Evolutionary conservation across 2,329 filamentous ascomycete genomes (phyloP).

Genomic region (Colletotrichum sp.): DNA sequence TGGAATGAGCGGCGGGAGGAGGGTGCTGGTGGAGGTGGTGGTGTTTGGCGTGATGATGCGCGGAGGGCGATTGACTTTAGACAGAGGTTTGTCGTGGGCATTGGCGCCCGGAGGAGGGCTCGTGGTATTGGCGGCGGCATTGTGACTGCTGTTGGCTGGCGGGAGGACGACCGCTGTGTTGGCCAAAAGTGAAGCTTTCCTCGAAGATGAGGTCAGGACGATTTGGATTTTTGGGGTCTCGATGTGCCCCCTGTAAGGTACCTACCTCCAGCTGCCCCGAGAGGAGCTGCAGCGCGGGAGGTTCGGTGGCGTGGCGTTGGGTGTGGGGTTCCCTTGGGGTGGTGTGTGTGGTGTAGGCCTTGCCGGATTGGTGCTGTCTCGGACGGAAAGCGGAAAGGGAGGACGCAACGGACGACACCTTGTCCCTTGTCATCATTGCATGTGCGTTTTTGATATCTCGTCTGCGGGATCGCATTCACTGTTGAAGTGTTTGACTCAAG

Average conservation of each 20-base stretch:
- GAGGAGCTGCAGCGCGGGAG: neutral
- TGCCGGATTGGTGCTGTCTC: neutral
- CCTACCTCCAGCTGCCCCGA: neutral
- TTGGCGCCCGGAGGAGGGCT: neutral
- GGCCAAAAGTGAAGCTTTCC: neutral
- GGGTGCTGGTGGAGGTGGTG: neutral
- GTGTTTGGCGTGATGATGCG: neutral
- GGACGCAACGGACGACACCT: conserved; percentile 7
- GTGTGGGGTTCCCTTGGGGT: neutral
- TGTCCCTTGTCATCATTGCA: conserved; percentile 8
- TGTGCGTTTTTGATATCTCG: neutral
- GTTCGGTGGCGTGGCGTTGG: neutral
- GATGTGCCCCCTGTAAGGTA: neutral
- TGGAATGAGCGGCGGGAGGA: conserved; percentile 9
- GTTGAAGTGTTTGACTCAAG: neutral
- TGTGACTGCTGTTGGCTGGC: neutral
- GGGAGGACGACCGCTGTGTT: neutral
- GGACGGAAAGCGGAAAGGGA: neutral
- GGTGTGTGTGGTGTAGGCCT: neutral
- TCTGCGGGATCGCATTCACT: neutral
- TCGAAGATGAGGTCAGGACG: conserved; percentile 11
- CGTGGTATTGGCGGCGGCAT: conserved; percentile 10
- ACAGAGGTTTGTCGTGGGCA: neutral
- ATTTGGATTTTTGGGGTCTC: neutral
- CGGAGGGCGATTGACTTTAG: neutral